phyloP scores from a whole-genome alignment of 2,329 filamentous ascomycete species.

The Sclerotiophoma versabilis region DNA sequence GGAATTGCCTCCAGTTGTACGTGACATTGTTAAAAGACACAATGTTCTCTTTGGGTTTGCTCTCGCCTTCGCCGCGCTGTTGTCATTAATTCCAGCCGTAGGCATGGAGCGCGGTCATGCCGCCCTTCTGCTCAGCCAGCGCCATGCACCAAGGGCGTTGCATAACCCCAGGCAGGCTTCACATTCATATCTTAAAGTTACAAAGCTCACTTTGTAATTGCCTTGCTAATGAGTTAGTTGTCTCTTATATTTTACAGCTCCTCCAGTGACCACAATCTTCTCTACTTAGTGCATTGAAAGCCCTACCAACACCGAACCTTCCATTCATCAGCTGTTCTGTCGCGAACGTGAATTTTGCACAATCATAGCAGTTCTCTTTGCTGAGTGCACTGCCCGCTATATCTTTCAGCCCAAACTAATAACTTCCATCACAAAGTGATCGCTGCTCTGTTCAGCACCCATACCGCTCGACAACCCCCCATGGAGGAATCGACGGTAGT shows the following conservation, averaged over 20 bases:
- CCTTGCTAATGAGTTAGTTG: too few species aligned
- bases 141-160: neutral
- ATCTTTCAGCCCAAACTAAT: neutral
- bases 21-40: too few species aligned
- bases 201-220: neutral
- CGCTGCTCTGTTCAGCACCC: too few species aligned
- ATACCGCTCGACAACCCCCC: neutral
- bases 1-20: too few species aligned
- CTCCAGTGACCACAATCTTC: neutral
- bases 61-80: too few species aligned
- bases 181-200: neutral
- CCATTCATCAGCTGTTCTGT: too few species aligned
- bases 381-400: neutral
- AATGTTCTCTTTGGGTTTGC: too few species aligned
- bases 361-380: slow-evolving; percentile 1
- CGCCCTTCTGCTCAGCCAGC: neutral
- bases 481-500: neutral
- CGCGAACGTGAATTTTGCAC: too few species aligned
- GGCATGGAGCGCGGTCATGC: neutral
- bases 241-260: neutral
- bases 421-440: too few species aligned
- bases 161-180: neutral
- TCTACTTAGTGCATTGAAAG: neutral
- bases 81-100: too few species aligned
- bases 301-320: too few species aligned